A percentile compares a stretch with the other conserved stretches of the same genome.
Evolutionary conservation across 768 basidiomycete species (phyloP).

Genomic region (Naganishia friedmannii): DNA sequence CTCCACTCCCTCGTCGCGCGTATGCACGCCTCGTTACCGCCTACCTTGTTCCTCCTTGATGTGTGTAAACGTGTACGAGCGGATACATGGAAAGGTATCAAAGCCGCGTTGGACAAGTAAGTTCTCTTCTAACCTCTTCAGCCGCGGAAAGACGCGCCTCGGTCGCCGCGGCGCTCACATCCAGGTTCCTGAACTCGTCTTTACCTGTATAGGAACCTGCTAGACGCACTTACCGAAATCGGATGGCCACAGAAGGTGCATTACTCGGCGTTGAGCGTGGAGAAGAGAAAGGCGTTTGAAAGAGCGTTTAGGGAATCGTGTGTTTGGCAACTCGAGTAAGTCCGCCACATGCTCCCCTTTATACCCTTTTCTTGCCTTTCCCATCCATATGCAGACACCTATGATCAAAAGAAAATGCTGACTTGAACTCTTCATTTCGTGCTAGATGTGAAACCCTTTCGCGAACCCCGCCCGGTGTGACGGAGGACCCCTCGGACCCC

Average conservation of each 20-base stretch:
- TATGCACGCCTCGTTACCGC: neutral
- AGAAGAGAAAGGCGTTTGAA: conserved; percentile 68
- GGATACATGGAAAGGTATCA: neutral
- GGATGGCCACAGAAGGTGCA: conserved; percentile 81
- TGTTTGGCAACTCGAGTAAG: conserved; percentile 72
- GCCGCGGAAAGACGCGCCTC: conserved; percentile 56
- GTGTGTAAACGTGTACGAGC: neutral
- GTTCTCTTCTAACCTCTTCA: neutral
- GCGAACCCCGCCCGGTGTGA: neutral
- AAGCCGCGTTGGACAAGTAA: neutral
- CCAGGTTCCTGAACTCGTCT: too few species aligned
- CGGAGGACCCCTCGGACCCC: conserved; percentile 52
- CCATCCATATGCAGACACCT: too few species aligned
- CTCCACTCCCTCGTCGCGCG: conserved; percentile 3
- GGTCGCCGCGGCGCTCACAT: conserved; percentile 60
- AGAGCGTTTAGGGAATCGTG: conserved; percentile 72
- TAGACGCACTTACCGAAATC: conserved; percentile 66
- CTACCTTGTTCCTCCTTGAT: neutral
- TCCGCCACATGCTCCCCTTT: conserved; percentile 17
- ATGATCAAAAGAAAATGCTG: too few species aligned
- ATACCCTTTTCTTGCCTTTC: too few species aligned
- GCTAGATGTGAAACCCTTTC: conserved; percentile 45
- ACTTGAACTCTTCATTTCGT: too few species aligned
- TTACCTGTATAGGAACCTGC: conserved; percentile 61
- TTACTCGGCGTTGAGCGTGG: conserved; percentile 58